These are phyloP conservation scores for Lophiotrema nucula DNA, from an alignment of 495 filamentous ascomycete species.

Conservation along the genomic window DNA sequence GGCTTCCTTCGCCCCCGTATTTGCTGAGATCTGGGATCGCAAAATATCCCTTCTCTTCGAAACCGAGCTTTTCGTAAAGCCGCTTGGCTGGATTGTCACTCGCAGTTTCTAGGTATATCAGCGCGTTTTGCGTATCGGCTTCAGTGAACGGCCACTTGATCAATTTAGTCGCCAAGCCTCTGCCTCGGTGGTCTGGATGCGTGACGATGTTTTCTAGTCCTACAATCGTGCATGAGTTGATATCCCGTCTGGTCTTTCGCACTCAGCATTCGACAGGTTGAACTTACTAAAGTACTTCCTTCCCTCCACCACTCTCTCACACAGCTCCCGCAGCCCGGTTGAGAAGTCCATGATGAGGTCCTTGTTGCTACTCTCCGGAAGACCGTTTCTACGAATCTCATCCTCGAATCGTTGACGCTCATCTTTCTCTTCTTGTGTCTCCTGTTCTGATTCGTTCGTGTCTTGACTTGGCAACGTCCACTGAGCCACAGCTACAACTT, in stretches of 20 bases:
- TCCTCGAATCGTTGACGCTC: conserved; percentile 26
- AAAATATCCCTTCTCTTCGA: conserved; percentile 12
- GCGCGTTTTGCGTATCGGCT: conserved; percentile 5
- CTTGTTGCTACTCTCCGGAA: conserved; percentile 28
- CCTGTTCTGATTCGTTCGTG: background rate
- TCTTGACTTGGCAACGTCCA: conserved; percentile 17
- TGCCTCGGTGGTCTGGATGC: conserved; percentile 19
- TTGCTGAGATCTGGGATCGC: conserved; percentile 18
- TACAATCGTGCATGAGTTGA: background rate
- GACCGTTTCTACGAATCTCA: conserved; percentile 12
- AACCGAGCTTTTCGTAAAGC: conserved; percentile 27
- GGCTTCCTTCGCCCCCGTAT: conserved; percentile 23
- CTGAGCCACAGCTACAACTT: conserved; percentile 22
- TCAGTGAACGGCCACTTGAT: conserved; percentile 16
- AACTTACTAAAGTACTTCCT: conserved; percentile 14
- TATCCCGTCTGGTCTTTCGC: no score
- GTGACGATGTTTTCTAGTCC: conserved; percentile 28
- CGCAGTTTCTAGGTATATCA: conserved; percentile 27
- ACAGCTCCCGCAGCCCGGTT: conserved; percentile 1
- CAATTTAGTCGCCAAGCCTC: conserved; percentile 23
- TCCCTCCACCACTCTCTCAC: background rate
- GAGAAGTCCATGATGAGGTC: conserved; percentile 28
- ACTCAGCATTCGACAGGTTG: no score
- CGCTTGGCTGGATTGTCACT: conserved; percentile 19
- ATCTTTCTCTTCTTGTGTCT: conserved; percentile 12